Base-by-base conservation (phyloP, 345 rosid species). In the Rhizophora mangle region DNA sequence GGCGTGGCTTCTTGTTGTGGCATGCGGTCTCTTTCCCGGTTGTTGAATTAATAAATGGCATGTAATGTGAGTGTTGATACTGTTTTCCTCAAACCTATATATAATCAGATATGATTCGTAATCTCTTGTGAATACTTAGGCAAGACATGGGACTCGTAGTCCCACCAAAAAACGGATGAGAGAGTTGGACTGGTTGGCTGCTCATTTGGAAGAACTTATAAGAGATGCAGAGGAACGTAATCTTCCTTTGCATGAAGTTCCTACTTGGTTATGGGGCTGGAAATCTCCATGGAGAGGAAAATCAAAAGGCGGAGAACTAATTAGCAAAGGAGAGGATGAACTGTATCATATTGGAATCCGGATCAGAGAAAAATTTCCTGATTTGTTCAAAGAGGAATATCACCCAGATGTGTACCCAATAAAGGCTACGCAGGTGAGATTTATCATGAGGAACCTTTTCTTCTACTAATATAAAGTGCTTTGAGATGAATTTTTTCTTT, bases 61-160 rank as follows among this genome's bases (percentile, higher is more conserved):
- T 57, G 24, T 24, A 15, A 56, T 24, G 57, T 22, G 4, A 59
- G 27, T 16, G 37, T 49, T 22, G 21, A 20, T 31, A 22, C 2
- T 39, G 1, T 27, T 36, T 32, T 43, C 5, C 30, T 55, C 46
- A 55, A 47, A 64, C 32, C 5, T 56, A 21, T 8, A 11, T 56
- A 21, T 21, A 24, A 24, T 6, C 26, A 24, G 52, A 51, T 61
- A 53, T 39, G 9, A 18, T 59, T 7, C 19, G 18, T 73, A 64
- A 64, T 2, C 5, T 9, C 4, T 31, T 72, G 59, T 63, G 15
- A 9, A 43, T 68, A 53, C 46, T 9, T 74, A 95, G 99, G 93
- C 97, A 77, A 87, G 99, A 76, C 99, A 92, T 65, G 98, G 99
- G 56, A 90, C 99, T 74, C 98, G 97, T 61, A 82, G 96, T 65